These are phyloP conservation scores for Trapa bicornis DNA, from an alignment of 345 rosid genomes.

Conservation along the genomic window DNA sequence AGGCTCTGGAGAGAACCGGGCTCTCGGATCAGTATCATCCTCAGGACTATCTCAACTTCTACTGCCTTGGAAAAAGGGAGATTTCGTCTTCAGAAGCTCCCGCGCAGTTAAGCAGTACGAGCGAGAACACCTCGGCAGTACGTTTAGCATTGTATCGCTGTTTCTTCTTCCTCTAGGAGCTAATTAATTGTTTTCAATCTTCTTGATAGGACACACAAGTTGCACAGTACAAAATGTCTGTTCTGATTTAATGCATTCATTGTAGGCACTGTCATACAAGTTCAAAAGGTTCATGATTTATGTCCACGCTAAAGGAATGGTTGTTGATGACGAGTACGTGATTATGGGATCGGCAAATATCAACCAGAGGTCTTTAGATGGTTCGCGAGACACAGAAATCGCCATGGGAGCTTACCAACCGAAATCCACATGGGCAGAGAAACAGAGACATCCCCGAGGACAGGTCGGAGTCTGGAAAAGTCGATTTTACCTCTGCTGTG, in stretches of 20 bases:
- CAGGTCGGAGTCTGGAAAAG: slow-evolving; percentile 22
- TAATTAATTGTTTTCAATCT: too few species aligned
- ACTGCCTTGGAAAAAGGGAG: slow-evolving; percentile 65
- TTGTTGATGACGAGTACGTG: slow-evolving; percentile 62
- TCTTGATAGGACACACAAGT: background rate
- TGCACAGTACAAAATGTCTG: background rate
- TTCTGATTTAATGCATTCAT: background rate
- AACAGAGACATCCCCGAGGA: slow-evolving; percentile 35
- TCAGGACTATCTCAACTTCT: slow-evolving; percentile 52
- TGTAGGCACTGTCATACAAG: slow-evolving; percentile 37
- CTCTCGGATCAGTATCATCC: slow-evolving; percentile 31
- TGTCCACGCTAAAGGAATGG: slow-evolving; percentile 68
- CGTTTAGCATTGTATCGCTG: too few species aligned
- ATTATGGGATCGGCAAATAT: slow-evolving; percentile 61
- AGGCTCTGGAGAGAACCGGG: slow-evolving; percentile 34
- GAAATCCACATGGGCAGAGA: slow-evolving; percentile 41
- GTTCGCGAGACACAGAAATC: slow-evolving; percentile 67
- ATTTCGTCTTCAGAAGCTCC: slow-evolving; percentile 9
- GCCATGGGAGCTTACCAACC: slow-evolving; percentile 71
- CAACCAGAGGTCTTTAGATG: slow-evolving; percentile 69
- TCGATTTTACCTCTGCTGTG: too few species aligned
- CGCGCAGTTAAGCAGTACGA: slow-evolving; percentile 12
- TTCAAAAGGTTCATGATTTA: slow-evolving; percentile 52
- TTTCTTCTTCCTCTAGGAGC: too few species aligned
- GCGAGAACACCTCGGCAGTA: slow-evolving; percentile 17